These are phyloP conservation scores for Candida lessepsii DNA, from an alignment of 805 yeast species.

Conservation along the genomic window DNA sequence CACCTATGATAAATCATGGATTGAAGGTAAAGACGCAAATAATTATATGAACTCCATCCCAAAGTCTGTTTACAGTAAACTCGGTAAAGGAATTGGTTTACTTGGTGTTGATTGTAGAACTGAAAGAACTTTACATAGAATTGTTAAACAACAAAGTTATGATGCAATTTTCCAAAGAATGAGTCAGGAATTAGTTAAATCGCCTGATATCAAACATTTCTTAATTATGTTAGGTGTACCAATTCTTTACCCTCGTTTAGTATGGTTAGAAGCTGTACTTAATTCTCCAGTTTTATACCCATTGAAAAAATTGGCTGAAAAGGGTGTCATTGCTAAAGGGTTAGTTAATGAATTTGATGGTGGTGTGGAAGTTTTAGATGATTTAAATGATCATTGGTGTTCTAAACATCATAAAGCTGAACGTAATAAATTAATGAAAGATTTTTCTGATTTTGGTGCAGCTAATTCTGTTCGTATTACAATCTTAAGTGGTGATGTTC, in stretches of 20 bases:
- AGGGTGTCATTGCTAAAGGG: conserved; percentile 65
- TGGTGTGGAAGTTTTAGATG: conserved; percentile 85
- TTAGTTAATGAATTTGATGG: conserved; percentile 92
- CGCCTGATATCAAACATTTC: conserved; percentile 67
- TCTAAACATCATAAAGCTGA: conserved; percentile 82
- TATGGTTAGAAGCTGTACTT: conserved; percentile 80
- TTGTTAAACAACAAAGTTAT: conserved; percentile 60
- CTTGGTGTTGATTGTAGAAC: conserved; percentile 91
- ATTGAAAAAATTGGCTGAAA: conserved; percentile 54
- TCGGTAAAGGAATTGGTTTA: conserved; percentile 73
- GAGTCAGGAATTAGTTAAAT: conserved; percentile 47
- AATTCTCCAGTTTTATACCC: conserved; percentile 62
- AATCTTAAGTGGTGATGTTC: conserved; percentile 91
- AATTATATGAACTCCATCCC: conserved; percentile 59
- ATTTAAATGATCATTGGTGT: conserved; percentile 96
- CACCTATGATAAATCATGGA: conserved; percentile 50
- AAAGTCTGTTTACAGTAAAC: conserved; percentile 67
- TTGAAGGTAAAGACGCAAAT: conserved; percentile 56
- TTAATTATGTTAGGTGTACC: conserved; percentile 90
- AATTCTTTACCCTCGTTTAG: conserved; percentile 89
- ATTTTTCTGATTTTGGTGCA: conserved; percentile 66
- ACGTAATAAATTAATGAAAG: conserved; percentile 65
- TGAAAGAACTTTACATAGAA: conserved; percentile 66
- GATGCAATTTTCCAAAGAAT: conserved; percentile 58
- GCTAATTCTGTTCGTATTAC: conserved; percentile 69